Evolutionary conservation across 768 basidiomycete species (phyloP).

Genomic region (Boletus coccyginus): DNA sequence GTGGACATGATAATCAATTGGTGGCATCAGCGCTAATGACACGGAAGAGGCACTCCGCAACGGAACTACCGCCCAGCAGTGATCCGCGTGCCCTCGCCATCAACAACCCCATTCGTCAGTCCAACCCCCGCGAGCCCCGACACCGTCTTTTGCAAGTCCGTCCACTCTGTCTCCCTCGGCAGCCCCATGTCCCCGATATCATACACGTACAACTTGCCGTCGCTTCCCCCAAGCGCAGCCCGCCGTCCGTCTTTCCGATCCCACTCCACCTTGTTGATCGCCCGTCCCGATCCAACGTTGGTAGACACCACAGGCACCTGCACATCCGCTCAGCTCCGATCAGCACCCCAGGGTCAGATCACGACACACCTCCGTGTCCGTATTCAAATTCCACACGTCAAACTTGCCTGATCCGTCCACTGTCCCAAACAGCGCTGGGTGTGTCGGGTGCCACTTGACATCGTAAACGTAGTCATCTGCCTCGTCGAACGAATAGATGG

Average conservation of each 20-base stretch:
- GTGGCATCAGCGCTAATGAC: background rate
- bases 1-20: background rate
- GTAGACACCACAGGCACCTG: constrained; percentile 94
- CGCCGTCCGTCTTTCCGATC: constrained; percentile 90
- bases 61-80: constrained; percentile 34
- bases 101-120: constrained; percentile 36
- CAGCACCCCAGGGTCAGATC: background rate
- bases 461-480: constrained; percentile 99
- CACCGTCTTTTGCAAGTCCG: constrained; percentile 85
- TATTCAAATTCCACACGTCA: constrained; percentile 96
- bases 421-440: constrained; percentile 91
- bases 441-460: constrained; percentile 95
- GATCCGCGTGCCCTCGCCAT: constrained; percentile 31
- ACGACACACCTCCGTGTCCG: constrained; percentile 85
- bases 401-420: constrained; percentile 96
- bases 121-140: constrained; percentile 62
- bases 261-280: constrained; percentile 96
- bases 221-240: constrained; percentile 86
- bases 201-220: constrained; percentile 91
- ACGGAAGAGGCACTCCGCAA: constrained; percentile 11
- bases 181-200: constrained; percentile 91
- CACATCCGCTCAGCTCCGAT: constrained; percentile 1
- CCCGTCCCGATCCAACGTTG: constrained; percentile 70
- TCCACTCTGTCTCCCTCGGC: constrained; percentile 91
- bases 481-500: constrained; percentile 94